Evolutionary conservation across 2,329 filamentous ascomycete genomes (phyloP).

Genomic region (Phaeosphaeria sp.): DNA sequence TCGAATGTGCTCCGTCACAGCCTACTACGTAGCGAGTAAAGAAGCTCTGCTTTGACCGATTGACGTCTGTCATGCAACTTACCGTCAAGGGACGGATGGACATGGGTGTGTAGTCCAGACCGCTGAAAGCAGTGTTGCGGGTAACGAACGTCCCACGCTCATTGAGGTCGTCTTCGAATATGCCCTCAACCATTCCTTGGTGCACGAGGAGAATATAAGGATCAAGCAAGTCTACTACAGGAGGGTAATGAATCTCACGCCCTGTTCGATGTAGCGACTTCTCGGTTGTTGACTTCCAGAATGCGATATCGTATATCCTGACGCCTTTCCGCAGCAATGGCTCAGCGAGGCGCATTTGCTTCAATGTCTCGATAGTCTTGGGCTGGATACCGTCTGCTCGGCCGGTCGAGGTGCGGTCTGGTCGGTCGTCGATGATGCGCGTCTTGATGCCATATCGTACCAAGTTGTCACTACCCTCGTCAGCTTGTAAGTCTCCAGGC

Average conservation of each 20-base stretch:
- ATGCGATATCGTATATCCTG: slow-evolving; percentile 75
- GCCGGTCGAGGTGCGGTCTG: slow-evolving; percentile 71
- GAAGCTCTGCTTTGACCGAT: slow-evolving; percentile 52
- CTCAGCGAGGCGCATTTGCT: slow-evolving; percentile 76
- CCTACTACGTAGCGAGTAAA: slow-evolving; percentile 71
- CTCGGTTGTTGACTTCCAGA: slow-evolving; percentile 59
- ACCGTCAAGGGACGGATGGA: slow-evolving; percentile 51
- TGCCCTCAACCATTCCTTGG: slow-evolving; percentile 76
- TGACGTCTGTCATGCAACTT: slow-evolving; percentile 48
- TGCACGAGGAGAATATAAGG: slow-evolving; percentile 66
- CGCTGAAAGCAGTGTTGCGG: slow-evolving; percentile 68
- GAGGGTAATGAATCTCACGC: slow-evolving; percentile 72
- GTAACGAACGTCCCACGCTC: slow-evolving; percentile 69
- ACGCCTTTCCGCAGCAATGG: slow-evolving; percentile 70
- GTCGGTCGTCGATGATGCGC: slow-evolving; percentile 71
- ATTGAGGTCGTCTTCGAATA: slow-evolving; percentile 73
- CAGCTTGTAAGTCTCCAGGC: slow-evolving; percentile 3
- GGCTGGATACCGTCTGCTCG: slow-evolving; percentile 77
- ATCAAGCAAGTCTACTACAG: slow-evolving; percentile 58
- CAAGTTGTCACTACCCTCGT: slow-evolving; percentile 58
- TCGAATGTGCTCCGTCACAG: slow-evolving; percentile 76
- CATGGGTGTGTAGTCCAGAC: slow-evolving; percentile 53
- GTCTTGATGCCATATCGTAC: slow-evolving; percentile 71
- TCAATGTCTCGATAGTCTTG: slow-evolving; percentile 79
- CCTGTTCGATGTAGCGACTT: slow-evolving; percentile 64